phyloP scores from a whole-genome alignment of 2,329 filamentous ascomycete genomes.

The Microascus cirrosus region DNA sequence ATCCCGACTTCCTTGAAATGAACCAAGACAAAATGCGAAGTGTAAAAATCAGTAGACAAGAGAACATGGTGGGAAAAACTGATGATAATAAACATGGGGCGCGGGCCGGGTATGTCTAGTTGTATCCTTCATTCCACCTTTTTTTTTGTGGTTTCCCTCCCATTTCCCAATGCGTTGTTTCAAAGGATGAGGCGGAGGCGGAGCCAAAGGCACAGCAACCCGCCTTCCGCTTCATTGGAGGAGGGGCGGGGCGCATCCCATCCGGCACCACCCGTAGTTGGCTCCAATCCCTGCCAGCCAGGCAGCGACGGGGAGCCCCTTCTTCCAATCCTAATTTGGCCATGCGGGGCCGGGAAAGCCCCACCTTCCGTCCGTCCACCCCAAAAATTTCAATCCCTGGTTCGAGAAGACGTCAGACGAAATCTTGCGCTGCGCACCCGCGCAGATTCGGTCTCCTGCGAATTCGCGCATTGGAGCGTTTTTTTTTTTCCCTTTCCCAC shows the following conservation, averaged over 20 bases:
- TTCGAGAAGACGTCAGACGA: too few relatives aligned
- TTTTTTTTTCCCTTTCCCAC: background rate
- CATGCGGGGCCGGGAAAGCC: background rate
- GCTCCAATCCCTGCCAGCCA: background rate
- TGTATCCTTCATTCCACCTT: background rate
- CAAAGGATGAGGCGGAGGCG: background rate
- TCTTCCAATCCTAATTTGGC: background rate
- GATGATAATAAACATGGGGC: background rate
- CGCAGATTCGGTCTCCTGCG: background rate
- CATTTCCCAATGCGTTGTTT: background rate
- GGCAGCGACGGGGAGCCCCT: background rate
- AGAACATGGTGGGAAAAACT: background rate
- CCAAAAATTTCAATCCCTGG: background rate
- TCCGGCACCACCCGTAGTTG: too few relatives aligned
- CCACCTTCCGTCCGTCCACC: background rate
- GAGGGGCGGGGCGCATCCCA: too few relatives aligned
- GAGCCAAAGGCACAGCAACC: background rate
- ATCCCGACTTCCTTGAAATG: background rate
- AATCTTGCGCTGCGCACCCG: too few relatives aligned
- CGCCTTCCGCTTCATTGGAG: background rate
- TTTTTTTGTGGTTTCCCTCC: background rate
- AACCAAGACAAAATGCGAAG: slow-evolving; percentile 1
- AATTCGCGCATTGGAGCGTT: background rate
- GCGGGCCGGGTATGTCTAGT: slow-evolving; percentile 3
- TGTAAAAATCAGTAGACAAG: background rate